Evolutionary conservation across 352 stramenopile genomes (phyloP).

Genomic region (Blastocystis sp.): DNA sequence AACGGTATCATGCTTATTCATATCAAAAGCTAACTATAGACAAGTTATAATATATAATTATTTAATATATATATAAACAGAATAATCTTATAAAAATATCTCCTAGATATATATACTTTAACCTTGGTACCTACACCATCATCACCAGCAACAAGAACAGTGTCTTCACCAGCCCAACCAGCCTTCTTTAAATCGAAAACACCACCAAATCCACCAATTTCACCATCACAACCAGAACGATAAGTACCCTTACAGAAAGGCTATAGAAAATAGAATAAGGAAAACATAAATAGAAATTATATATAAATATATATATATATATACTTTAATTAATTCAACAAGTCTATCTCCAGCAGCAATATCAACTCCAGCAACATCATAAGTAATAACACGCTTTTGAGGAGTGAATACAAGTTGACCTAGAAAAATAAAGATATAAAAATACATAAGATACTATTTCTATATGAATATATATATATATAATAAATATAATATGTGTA

Average conservation of each 20-base stretch:
- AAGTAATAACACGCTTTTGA: slow-evolving; percentile 67
- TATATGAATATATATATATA: background rate
- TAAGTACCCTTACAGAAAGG: slow-evolving; percentile 84
- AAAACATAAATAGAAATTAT: too few species aligned
- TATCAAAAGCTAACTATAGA: slow-evolving; percentile 20
- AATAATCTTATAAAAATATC: too few species aligned
- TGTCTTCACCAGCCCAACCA: slow-evolving; percentile 80
- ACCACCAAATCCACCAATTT: slow-evolving; percentile 83
- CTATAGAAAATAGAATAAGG: too few species aligned
- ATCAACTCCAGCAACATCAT: slow-evolving; percentile 84
- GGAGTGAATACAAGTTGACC: background rate
- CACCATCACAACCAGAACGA: slow-evolving; percentile 74
- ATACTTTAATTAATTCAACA: slow-evolving; percentile 91
- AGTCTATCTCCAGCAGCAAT: slow-evolving; percentile 85
- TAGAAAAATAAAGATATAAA: background rate
- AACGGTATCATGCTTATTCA: slow-evolving; percentile 76
- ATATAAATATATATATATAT: too few species aligned
- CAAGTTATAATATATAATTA: too few species aligned
- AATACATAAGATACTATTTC: background rate
- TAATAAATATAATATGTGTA: too few species aligned
- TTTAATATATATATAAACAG: too few species aligned
- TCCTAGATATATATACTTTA: too few species aligned
- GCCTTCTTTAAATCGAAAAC: slow-evolving; percentile 85
- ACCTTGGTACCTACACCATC: slow-evolving; percentile 96
- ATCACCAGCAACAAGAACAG: slow-evolving; percentile 81